These are phyloP conservation scores for Aspergillus ochraceoroseus DNA, from an alignment of 2,329 filamentous ascomycete genomes.

Conservation along the genomic window DNA sequence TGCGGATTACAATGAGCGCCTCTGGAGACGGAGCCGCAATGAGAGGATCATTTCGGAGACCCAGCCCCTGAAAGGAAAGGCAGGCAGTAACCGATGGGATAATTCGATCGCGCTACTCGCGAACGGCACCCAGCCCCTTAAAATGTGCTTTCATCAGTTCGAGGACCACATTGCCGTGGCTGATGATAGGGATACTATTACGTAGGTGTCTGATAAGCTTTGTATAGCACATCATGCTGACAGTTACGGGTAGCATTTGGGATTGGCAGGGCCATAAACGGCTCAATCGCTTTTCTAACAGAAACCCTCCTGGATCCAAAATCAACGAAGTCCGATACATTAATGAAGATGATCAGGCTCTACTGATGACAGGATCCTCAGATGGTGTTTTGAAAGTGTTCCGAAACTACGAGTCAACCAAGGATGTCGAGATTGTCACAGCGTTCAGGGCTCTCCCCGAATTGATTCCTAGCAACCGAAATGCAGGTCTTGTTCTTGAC, in stretches of 20 bases:
- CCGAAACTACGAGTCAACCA: conserved; percentile 77
- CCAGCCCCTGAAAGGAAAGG: conserved; percentile 85
- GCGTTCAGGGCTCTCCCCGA: conserved; percentile 89
- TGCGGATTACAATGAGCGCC: conserved; percentile 87
- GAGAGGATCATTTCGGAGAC: conserved; percentile 88
- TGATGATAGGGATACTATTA: conserved; percentile 85
- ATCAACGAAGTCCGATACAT: conserved; percentile 96
- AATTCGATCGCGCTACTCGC: conserved; percentile 76
- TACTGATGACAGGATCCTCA: conserved; percentile 90
- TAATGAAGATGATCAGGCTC: conserved; percentile 94
- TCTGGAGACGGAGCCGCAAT: conserved; percentile 90
- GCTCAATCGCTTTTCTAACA: conserved; percentile 84
- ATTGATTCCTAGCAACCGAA: conserved; percentile 87
- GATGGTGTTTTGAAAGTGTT: conserved; percentile 93
- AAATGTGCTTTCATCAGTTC: conserved; percentile 96
- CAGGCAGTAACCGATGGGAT: conserved; percentile 82
- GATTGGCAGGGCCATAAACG: conserved; percentile 78
- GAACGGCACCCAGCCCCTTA: conserved; percentile 81
- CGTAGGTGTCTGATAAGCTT: conserved; percentile 35
- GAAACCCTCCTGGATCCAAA: conserved; percentile 82
- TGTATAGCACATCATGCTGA: conserved; percentile 4
- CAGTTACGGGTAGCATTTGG: conserved; percentile 59
- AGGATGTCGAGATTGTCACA: conserved; percentile 76
- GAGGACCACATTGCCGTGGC: conserved; percentile 92
- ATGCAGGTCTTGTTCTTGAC: conserved; percentile 93